Evolutionary conservation across 306 rosid species (phyloP), one percentile per base, ranked within the genome.

Genomic region (Trifolium repens): DNA sequence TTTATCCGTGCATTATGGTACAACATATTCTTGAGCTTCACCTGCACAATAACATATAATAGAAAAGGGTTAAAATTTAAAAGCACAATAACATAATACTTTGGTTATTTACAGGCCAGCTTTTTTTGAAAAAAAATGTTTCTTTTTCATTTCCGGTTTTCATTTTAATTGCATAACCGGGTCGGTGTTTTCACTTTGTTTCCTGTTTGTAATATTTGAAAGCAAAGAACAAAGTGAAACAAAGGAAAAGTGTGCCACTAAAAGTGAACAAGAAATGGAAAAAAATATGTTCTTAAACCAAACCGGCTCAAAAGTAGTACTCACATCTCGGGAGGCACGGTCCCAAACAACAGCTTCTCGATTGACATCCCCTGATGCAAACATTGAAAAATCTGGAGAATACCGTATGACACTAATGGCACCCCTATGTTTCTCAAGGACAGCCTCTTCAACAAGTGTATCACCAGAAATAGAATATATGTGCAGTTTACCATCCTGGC

Each of bases 321-420:
- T 76, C 85, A 90, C 98, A 87, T 94, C 98, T 58, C 81, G 79
- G 59, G 96, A 75, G 65, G 82, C 83, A 47, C 87, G 81, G 84
- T 91, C 93, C 98, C 98, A 94, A 60, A 94, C 87, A 47, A 92
- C 63, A 72, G 96, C 97, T 88, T 94, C 98, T 79, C 98, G 88
- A 80, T 94, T 94, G 79, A 85, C 85, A 86, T 94, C 98, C 77
- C 93, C 98, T 62, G 98, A 91, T 79, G 96, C 98, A 89, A 90
- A 90, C 98, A 92, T 90, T 59, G 98, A 90, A 74, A 89, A 82
- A 69, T 91, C 94, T 19, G 98, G 96, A 74, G 98, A 94, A 88
- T 94, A 91, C 16, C 80, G 83, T 73, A 91, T 91, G 75, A 83
- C 96, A 83, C 91, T 90, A 66, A 94, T 50, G 70, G 98, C 91